phyloP scores from a whole-genome alignment of 352 stramenopile species.

The Saprolegnia parasitica region DNA sequence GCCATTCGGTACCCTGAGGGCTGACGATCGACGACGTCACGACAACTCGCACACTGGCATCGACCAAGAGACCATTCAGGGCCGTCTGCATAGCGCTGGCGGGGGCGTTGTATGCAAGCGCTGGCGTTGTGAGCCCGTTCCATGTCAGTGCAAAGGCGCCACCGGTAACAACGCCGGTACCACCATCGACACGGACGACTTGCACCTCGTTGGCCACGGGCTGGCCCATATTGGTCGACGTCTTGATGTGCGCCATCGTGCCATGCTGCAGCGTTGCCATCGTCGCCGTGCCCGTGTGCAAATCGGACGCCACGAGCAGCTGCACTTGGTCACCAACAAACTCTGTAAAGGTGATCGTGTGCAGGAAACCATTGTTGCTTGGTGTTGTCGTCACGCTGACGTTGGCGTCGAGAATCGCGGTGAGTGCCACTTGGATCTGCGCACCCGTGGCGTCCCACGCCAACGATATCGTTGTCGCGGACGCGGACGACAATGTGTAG shows the following conservation, averaged over 20 bases:
- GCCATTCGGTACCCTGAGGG: conserved; percentile 38
- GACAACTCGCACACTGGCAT: conserved; percentile 25
- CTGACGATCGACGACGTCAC: background rate
- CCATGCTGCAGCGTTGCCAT: conserved; percentile 26
- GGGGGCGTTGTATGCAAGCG: conserved; percentile 62
- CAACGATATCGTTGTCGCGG: conserved; percentile 51
- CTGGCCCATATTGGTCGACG: conserved; percentile 43
- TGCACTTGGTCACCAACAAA: conserved; percentile 20
- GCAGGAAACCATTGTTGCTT: conserved; percentile 63
- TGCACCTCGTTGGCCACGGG: conserved; percentile 69
- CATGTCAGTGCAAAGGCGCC: conserved; percentile 69
- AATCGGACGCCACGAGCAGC: conserved; percentile 40
- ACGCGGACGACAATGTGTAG: conserved; percentile 73
- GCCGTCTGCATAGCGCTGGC: conserved; percentile 44
- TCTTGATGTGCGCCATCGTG: conserved; percentile 71
- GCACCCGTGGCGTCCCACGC: conserved; percentile 76
- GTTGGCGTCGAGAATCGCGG: conserved; percentile 51
- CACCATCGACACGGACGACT: conserved; percentile 45
- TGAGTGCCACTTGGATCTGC: conserved; percentile 57
- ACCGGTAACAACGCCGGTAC: conserved; percentile 35
- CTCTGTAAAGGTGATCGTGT: conserved; percentile 51
- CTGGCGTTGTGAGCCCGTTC: conserved; percentile 50
- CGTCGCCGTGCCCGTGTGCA: conserved; percentile 38
- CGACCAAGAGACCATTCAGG: conserved; percentile 47
- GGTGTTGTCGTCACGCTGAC: conserved; percentile 50